Conservation (phyloP, 257 asterid species). For the Scutellaria baicalensis region DNA sequence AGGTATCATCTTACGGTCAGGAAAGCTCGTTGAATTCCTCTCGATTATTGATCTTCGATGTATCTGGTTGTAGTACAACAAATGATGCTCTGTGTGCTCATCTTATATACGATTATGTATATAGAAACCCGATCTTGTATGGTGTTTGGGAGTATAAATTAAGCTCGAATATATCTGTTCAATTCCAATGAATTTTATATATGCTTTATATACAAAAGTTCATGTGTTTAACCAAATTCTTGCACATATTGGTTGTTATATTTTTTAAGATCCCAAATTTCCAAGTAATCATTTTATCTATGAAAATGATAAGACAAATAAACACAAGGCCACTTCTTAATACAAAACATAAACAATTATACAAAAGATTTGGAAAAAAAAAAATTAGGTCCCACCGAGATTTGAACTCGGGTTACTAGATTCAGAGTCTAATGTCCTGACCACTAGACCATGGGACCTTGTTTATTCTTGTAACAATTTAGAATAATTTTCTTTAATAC, state of each 20-base stretch:
- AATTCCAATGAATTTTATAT: neutral
- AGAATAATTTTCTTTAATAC: too few relatives aligned
- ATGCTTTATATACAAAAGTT: too few relatives aligned
- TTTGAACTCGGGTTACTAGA: constrained; percentile 95
- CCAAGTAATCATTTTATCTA: neutral
- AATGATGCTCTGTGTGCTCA: neutral
- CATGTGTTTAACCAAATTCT: too few relatives aligned
- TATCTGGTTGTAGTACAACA: neutral
- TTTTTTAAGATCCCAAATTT: neutral
- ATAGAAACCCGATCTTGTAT: neutral
- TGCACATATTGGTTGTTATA: neutral
- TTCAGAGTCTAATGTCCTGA: constrained; percentile 96
- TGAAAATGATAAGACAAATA: too few relatives aligned
- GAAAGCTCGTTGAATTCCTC: neutral
- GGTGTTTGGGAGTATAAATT: neutral
- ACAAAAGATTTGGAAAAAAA: too few relatives aligned
- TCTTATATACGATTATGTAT: too few relatives aligned
- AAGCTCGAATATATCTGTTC: neutral
- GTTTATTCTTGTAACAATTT: too few relatives aligned
- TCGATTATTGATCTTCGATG: neutral
- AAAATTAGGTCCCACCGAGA: constrained; percentile 76
- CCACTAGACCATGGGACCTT: constrained; percentile 87
- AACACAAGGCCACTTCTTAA: too few relatives aligned
- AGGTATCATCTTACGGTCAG: neutral
- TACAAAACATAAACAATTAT: too few relatives aligned